A percentile compares a stretch with the other conserved stretches of the same genome.
phyloP scores from a whole-genome alignment of 192 early-diverging fungal genomes.

The Thamnidium elegans region DNA sequence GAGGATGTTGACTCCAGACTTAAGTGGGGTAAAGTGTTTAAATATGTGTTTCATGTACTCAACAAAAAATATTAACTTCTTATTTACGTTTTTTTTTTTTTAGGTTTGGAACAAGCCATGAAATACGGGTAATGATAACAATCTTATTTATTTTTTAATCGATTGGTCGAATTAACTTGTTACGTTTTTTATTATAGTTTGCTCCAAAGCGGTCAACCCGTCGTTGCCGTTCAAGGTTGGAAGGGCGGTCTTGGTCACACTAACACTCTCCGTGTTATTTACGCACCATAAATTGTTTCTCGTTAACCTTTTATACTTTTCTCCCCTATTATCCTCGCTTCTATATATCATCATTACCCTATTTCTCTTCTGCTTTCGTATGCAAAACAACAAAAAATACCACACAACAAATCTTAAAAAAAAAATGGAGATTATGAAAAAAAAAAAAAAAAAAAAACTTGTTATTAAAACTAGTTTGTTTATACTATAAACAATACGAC shows the following conservation, averaged over 20 bases:
- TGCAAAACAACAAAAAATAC: too few relatives aligned
- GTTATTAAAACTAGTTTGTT: too few relatives aligned
- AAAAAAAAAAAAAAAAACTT: too few relatives aligned
- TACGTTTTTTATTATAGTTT: conserved; percentile 30
- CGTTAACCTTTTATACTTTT: too few relatives aligned
- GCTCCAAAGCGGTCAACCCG: conserved; percentile 60
- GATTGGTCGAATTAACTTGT: too few relatives aligned
- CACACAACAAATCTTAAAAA: too few relatives aligned
- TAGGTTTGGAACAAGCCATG: conserved; percentile 66
- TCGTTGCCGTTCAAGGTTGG: conserved; percentile 80
- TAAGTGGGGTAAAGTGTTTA: conserved; percentile 42
- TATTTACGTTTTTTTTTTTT: conserved; percentile 13
- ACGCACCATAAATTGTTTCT: conserved; percentile 35
- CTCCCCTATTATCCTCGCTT: too few relatives aligned
- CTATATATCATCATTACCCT: too few relatives aligned
- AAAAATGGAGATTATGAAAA: too few relatives aligned
- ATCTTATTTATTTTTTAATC: background rate
- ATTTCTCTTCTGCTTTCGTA: too few relatives aligned
- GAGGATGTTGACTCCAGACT: conserved; percentile 78
- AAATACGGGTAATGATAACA: conserved; percentile 42
- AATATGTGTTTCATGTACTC: background rate
- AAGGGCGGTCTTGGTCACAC: conserved; percentile 76
- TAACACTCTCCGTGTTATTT: conserved; percentile 78
- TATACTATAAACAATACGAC: too few relatives aligned
- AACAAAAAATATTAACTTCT: background rate